Evolutionary conservation across 2,329 filamentous ascomycete species (phyloP).

Genomic region (Stachybotrys elegans): DNA sequence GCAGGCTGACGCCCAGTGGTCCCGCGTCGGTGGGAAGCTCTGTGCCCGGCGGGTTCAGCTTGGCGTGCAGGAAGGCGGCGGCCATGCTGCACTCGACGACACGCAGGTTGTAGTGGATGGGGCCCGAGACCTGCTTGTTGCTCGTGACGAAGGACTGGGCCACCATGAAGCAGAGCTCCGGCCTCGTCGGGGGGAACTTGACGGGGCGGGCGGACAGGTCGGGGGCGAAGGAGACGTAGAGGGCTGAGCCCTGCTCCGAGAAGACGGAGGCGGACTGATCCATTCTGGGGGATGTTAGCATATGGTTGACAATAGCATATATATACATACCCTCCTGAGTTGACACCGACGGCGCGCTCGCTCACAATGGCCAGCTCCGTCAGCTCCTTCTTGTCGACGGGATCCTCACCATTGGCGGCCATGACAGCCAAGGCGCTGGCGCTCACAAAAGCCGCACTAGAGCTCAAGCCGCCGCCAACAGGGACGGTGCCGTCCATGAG

Average conservation of each 20-base stretch:
- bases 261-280: slow-evolving; percentile 96
- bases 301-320: not conserved
- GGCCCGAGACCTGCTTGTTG: slow-evolving; percentile 91
- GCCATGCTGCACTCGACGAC: slow-evolving; percentile 94
- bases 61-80: slow-evolving; percentile 61
- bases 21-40: slow-evolving; percentile 70
- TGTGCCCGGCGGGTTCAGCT: slow-evolving; percentile 50
- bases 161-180: slow-evolving; percentile 86
- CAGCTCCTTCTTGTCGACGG: slow-evolving; percentile 85
- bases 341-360: slow-evolving; percentile 90
- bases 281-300: slow-evolving; percentile 58
- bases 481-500: slow-evolving; percentile 90
- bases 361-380: slow-evolving; percentile 92
- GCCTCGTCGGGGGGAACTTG: slow-evolving; percentile 72
- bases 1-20: slow-evolving; percentile 76
- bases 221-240: slow-evolving; percentile 88
- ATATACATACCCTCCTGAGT: slow-evolving; percentile 79
- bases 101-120: slow-evolving; percentile 92
- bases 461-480: slow-evolving; percentile 85
- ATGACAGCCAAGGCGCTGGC: slow-evolving; percentile 85
- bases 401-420: slow-evolving; percentile 71
- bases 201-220: slow-evolving; percentile 71
- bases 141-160: slow-evolving; percentile 91
- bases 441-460: slow-evolving; percentile 89
- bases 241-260: slow-evolving; percentile 75